Conservation (phyloP, 2,329 filamentous ascomycete species). For the Apiospora kogelbergensis region DNA sequence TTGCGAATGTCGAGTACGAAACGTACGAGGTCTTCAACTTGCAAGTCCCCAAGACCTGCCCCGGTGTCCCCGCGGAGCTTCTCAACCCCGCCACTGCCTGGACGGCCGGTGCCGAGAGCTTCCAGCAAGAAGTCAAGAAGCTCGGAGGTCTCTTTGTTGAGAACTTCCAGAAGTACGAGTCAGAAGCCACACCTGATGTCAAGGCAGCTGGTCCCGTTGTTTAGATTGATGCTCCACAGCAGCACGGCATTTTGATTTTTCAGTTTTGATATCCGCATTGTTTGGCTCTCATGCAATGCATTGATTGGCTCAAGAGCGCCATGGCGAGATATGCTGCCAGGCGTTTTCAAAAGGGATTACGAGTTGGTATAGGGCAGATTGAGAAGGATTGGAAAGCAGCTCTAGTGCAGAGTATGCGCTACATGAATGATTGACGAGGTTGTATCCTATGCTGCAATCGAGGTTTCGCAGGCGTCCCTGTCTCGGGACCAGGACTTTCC, state of each 20-base stretch:
- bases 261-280: constrained; percentile 7
- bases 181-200: constrained; percentile 78
- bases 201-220: constrained; percentile 62
- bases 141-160: constrained; percentile 86
- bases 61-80: constrained; percentile 84
- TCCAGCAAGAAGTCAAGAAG: constrained; percentile 86
- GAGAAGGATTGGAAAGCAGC: neutral
- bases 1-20: constrained; percentile 91
- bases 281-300: neutral
- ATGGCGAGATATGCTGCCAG: neutral
- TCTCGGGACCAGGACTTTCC: neutral
- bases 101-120: constrained; percentile 79
- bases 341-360: neutral
- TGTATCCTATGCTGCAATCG: neutral
- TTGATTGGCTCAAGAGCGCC: neutral
- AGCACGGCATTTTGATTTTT: neutral
- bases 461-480: neutral
- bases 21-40: constrained; percentile 97
- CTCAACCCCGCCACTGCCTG: constrained; percentile 94
- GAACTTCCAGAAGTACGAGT: constrained; percentile 96
- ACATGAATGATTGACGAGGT: neutral
- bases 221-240: constrained; percentile 16
- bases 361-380: neutral
- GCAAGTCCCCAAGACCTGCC: constrained; percentile 88
- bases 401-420: constrained; percentile 13